Base-by-base conservation (phyloP, 495 filamentous ascomycete genomes). In the Aspergillus carlsbadensis region DNA sequence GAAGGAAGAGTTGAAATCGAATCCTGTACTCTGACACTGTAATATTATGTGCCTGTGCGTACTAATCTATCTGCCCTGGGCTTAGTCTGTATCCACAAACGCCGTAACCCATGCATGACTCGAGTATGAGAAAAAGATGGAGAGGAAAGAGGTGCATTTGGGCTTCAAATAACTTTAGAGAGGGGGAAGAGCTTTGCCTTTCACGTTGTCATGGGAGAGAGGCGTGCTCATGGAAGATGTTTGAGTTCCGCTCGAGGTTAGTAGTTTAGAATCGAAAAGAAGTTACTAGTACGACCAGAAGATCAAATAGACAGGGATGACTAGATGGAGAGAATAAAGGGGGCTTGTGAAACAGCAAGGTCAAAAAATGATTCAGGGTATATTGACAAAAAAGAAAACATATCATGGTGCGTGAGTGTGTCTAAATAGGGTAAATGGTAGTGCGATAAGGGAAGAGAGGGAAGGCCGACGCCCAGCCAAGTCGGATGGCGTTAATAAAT, bases 321-420 rank as follows among this genome's bases (percentile, higher is more conserved):
- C 21, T 40, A 40, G 48, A 7, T 13, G 13, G 31, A 20, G 35
- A 20, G 15, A 41, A 26, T 8, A 33, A 18, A 35, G 40, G 0
- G 45, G 40, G 33, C n/a, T 8, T 17, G 40, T 47, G 40, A 53
- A 35, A 6, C 15, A 13, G 20, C 18, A 41, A 56, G 22, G 21
- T 58, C 51, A 56, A 52, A 21, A 53, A 59, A 43, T 24, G 41
- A 44, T 44, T 26, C 35, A 33, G 61, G 61, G 56, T 62, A 62
- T 62, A 58, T 41, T 58, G 36, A 49, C 49, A 52, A 58, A 33
- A 49, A 37, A 13, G 17, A 42, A 48, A 21, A 24, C 26, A 20
- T 44, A 10, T 26, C 42, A 53, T 47, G 31, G 20, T 36, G 45
- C 43, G 45, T 47, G 43, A 35, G 26, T 14, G 46, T 43, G 54